A percentile compares a stretch with the other conserved stretches of the same genome.
Conservation (phyloP, 23 red algal species). For the Gracilaria domingensis region DNA sequence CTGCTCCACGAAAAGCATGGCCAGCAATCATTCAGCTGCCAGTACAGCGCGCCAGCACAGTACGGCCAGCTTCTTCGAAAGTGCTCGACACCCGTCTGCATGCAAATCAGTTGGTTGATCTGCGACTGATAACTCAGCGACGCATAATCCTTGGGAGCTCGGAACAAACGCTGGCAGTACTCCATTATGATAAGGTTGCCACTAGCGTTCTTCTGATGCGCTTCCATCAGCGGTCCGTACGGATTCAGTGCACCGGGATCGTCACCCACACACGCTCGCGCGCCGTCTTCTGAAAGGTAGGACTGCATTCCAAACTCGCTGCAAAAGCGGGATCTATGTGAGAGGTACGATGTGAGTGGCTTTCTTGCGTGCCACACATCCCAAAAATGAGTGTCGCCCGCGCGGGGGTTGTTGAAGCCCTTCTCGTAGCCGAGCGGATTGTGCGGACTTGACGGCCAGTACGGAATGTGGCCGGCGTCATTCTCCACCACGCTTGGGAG, state of each 20-base stretch:
- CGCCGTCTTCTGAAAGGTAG: slow-evolving; percentile 11
- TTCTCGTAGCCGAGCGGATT: slow-evolving; percentile 43
- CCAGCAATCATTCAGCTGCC: slow-evolving; percentile 74
- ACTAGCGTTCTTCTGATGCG: slow-evolving; percentile 46
- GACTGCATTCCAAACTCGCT: slow-evolving; percentile 73
- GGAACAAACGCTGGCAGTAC: slow-evolving; percentile 52
- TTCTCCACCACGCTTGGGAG: slow-evolving; percentile 6
- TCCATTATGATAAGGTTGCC: slow-evolving; percentile 52
- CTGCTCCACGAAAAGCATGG: slow-evolving; percentile 48
- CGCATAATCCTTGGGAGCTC: neutral
- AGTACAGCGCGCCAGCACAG: slow-evolving; percentile 56
- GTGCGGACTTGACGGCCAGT: slow-evolving; percentile 60
- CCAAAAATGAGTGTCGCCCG: slow-evolving; percentile 63
- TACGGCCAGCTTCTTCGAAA: slow-evolving; percentile 52
- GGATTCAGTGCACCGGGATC: slow-evolving; percentile 40
- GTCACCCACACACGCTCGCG: slow-evolving; percentile 7
- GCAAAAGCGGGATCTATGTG: slow-evolving; percentile 27
- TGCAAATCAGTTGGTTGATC: slow-evolving; percentile 48
- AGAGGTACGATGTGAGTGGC: slow-evolving; percentile 27
- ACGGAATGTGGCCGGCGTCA: neutral
- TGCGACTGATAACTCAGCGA: slow-evolving; percentile 55
- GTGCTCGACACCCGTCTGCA: slow-evolving; percentile 47
- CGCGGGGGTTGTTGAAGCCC: slow-evolving; percentile 47
- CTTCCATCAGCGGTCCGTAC: slow-evolving; percentile 26
- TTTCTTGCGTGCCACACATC: slow-evolving; percentile 56